Evolutionary conservation across 1,139 yeast species (phyloP).

Genomic region (Wickerhamomyces sp.): DNA sequence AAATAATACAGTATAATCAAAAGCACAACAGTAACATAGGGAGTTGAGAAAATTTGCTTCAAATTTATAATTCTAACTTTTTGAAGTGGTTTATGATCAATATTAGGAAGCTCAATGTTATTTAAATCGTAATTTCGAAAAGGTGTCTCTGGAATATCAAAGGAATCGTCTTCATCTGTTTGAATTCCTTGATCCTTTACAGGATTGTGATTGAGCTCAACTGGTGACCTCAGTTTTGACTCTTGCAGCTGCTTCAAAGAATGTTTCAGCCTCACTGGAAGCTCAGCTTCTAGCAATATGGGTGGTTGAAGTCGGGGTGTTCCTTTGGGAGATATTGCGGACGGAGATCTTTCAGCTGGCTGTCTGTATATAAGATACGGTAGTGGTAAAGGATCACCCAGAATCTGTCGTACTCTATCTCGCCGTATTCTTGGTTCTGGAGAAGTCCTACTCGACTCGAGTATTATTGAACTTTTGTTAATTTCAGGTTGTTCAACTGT

Average conservation of each 20-base stretch:
- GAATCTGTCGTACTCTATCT: constrained; percentile 19
- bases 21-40: constrained; percentile 1
- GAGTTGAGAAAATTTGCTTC: constrained; percentile 3
- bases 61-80: not conserved
- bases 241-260: constrained; percentile 7
- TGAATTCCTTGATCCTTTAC: constrained; percentile 5
- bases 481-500: too few species aligned
- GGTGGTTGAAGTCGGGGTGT: not conserved
- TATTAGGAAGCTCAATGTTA: not conserved
- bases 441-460: not conserved
- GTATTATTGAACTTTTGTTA: too few species aligned
- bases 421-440: constrained; percentile 2
- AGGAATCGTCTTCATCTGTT: not conserved
- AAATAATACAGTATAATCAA: constrained; percentile 2
- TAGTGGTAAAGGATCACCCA: constrained; percentile 34
- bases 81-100: not conserved
- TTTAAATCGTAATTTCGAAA: not conserved
- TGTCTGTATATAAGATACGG: constrained; percentile 25
- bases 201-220: not conserved
- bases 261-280: constrained; percentile 4
- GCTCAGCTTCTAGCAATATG: not conserved
- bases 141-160: not conserved
- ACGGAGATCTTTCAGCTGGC: not conserved
- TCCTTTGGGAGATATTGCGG: not conserved
- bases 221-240: not conserved